phyloP scores from a whole-genome alignment of 441 rosid genomes.

The Metrosideros polymorpha region DNA sequence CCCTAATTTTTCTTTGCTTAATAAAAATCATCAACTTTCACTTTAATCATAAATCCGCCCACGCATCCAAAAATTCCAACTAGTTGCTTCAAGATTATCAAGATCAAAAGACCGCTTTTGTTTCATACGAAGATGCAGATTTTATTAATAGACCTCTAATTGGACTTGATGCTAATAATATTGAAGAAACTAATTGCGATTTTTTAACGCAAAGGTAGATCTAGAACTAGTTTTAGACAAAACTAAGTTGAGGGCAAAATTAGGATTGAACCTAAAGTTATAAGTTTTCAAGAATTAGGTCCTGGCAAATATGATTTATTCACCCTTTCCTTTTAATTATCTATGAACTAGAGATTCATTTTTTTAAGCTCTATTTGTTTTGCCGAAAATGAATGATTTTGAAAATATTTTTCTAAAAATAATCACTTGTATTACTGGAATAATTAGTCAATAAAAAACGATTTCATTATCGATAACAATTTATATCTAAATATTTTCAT shows the following conservation, averaged over 20 bases:
- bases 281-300: not conserved
- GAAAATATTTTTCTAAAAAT: too few species aligned
- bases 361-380: too few species aligned
- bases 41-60: not conserved
- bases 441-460: too few species aligned
- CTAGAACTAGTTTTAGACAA: too few species aligned
- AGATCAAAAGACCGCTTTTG: accelerated
- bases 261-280: not conserved
- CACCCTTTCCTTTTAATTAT: not conserved
- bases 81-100: not conserved
- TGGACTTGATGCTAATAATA: not conserved
- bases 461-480: too few species aligned
- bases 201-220: too few species aligned
- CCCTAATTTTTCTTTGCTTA: not conserved
- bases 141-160: accelerated
- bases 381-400: too few species aligned
- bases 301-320: too few species aligned
- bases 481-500: too few species aligned
- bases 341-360: not conserved
- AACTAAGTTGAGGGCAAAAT: not conserved
- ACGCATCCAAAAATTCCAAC: not conserved
- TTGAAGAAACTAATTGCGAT: too few species aligned
- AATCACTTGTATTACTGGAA: too few species aligned
- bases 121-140: not conserved
- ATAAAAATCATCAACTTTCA: not conserved